phyloP scores from a whole-genome alignment of 2,329 filamentous ascomycete genomes.

The Diaporthe caulivora region DNA sequence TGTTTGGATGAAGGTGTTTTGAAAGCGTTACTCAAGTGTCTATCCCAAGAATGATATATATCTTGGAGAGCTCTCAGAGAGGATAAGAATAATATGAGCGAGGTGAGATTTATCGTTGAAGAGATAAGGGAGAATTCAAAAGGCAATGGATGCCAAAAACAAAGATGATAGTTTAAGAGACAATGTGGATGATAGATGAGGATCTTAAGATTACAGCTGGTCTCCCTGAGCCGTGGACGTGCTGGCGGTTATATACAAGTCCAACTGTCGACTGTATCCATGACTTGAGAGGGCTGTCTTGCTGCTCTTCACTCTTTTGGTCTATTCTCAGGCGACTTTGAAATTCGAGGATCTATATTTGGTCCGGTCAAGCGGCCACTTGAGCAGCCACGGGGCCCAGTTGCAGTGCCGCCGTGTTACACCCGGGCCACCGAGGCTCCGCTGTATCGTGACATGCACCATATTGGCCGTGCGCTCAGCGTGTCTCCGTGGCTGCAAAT shows the following conservation, averaged over 20 bases:
- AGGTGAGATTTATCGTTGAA: background rate
- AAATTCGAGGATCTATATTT: background rate
- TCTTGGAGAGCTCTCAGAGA: background rate
- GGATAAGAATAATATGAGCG: background rate
- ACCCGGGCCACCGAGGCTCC: background rate
- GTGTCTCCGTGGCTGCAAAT: background rate
- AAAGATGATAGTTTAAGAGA: background rate
- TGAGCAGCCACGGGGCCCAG: background rate
- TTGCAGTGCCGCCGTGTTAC: background rate
- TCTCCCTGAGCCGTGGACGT: background rate
- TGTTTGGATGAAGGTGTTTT: background rate
- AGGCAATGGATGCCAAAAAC: background rate
- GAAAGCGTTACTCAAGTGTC: background rate
- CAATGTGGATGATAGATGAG: background rate
- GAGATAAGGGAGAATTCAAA: background rate
- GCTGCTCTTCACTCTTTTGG: background rate
- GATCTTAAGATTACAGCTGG: background rate
- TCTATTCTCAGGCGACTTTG: background rate
- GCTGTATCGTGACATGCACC: background rate
- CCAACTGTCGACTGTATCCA: background rate
- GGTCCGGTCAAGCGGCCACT: background rate
- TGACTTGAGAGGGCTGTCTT: background rate
- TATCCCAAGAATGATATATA: background rate
- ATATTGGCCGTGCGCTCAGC: background rate
- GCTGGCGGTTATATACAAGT: background rate